Conservation (phyloP, 768 basidiomycete genomes). For the Scleroderma citrinum region DNA sequence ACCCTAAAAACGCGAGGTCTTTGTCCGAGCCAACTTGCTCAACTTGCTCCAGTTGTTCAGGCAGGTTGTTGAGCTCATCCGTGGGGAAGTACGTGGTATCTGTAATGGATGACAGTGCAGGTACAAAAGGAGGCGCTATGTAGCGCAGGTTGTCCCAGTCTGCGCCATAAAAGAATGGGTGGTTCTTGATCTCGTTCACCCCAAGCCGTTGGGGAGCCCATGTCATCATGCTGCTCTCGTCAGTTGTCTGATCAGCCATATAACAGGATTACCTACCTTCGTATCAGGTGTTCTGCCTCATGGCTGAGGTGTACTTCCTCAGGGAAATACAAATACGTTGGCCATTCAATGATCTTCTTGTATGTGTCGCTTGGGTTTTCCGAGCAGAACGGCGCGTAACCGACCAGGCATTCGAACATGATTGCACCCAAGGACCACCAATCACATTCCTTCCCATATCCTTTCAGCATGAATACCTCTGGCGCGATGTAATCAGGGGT, state of each 20-base stretch:
- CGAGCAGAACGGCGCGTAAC: constrained; percentile 96
- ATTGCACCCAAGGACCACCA: constrained; percentile 99
- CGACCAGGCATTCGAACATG: constrained; percentile 97
- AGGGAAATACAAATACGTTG: constrained; percentile 84
- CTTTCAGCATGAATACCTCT: constrained; percentile 95
- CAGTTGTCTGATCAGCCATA: constrained; percentile 4
- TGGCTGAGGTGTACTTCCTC: constrained; percentile 91
- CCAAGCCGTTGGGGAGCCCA: constrained; percentile 71
- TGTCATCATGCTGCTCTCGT: constrained; percentile 65
- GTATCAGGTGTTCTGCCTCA: constrained; percentile 88
- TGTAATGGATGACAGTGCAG: constrained; percentile 84
- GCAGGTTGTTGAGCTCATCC: constrained; percentile 76
- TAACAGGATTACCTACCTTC: constrained; percentile 46
- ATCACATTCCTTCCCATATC: constrained; percentile 98
- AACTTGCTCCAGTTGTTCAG: constrained; percentile 52
- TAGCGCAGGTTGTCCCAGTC: constrained; percentile 90
- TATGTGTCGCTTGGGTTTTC: constrained; percentile 98
- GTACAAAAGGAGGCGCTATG: constrained; percentile 95
- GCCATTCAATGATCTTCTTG: constrained; percentile 97
- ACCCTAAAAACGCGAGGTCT: constrained; percentile 65
- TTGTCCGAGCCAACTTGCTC: constrained; percentile 62
- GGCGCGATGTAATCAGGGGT: constrained; percentile 75
- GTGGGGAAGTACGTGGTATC: constrained; percentile 97
- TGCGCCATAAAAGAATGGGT: constrained; percentile 93
- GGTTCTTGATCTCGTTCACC: constrained; percentile 83